phyloP scores from a whole-genome alignment of 768 basidiomycete species.

The Rhodotorula paludigena region DNA sequence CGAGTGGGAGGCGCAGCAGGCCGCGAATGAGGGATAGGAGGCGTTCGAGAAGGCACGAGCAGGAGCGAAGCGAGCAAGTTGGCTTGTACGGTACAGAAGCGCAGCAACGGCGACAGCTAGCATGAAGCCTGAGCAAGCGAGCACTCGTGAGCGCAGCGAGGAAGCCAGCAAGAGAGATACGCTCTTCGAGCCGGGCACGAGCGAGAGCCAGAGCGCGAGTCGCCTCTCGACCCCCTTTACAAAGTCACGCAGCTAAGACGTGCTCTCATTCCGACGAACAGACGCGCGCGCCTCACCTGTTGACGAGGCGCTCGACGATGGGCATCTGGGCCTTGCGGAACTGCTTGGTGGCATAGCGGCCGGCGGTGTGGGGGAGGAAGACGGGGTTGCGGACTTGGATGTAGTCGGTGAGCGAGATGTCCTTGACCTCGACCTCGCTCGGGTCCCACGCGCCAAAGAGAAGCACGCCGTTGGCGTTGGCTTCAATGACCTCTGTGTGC shows the following conservation, averaged over 20 bases:
- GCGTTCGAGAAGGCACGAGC: background rate
- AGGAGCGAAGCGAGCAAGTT: no score
- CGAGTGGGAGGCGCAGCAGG: conserved; percentile 3
- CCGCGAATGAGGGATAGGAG: background rate
- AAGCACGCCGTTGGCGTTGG: conserved; percentile 60
- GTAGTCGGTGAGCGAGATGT: conserved; percentile 98
- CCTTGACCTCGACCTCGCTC: conserved; percentile 90
- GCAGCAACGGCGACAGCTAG: no score
- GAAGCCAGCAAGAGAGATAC: no score
- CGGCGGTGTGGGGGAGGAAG: conserved; percentile 67
- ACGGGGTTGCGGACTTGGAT: conserved; percentile 67
- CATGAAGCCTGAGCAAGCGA: no score
- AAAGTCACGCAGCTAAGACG: no score
- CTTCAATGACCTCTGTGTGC: conserved; percentile 45
- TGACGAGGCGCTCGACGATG: conserved; percentile 97
- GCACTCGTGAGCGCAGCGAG: no score
- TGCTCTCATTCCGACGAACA: no score
- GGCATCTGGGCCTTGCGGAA: conserved; percentile 99
- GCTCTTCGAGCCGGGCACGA: no score
- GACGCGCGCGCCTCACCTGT: conserved; percentile 67
- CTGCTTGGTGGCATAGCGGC: conserved; percentile 98
- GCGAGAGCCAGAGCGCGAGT: background rate
- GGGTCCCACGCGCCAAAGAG: conserved; percentile 96
- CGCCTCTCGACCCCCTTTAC: no score
- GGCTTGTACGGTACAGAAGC: no score